These are phyloP conservation scores for Diaporthe capsici DNA, from an alignment of 2,329 filamentous ascomycete genomes.

Conservation along the genomic window DNA sequence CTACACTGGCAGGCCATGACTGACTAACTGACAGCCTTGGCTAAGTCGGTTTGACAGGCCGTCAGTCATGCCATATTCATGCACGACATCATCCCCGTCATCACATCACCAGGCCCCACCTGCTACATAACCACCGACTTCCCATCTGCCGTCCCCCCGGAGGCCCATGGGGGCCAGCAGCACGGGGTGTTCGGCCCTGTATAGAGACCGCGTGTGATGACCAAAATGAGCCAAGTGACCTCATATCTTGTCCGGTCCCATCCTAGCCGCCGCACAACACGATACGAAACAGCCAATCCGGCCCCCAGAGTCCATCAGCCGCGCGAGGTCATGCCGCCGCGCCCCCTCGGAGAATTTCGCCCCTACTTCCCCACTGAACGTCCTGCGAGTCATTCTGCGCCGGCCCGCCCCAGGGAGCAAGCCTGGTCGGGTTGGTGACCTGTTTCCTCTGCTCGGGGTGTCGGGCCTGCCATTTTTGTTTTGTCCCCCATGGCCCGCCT, in stretches of 20 bases:
- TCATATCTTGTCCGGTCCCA: too few species aligned
- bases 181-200: too few species aligned
- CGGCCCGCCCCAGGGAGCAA: neutral
- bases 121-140: too few species aligned
- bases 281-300: neutral
- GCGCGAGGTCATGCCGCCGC: neutral
- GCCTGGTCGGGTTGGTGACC: neutral
- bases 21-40: neutral
- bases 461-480: neutral
- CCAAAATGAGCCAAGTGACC: neutral
- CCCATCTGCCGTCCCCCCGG: neutral
- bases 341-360: neutral
- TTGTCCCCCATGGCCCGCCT: neutral
- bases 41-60: neutral
- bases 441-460: neutral
- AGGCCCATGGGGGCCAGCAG: too few species aligned
- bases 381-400: conserved; percentile 21
- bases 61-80: neutral
- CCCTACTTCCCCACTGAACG: neutral
- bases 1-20: neutral
- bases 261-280: neutral
- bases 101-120: conserved; percentile 11
- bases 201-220: neutral
- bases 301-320: neutral
- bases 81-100: conserved; percentile 24